Percentiles rank a stretch among this genome's conserved stretches.
Conservation (phyloP, 192 early-diverging fungal species). For the Phlyctochytrium planicorne region DNA sequence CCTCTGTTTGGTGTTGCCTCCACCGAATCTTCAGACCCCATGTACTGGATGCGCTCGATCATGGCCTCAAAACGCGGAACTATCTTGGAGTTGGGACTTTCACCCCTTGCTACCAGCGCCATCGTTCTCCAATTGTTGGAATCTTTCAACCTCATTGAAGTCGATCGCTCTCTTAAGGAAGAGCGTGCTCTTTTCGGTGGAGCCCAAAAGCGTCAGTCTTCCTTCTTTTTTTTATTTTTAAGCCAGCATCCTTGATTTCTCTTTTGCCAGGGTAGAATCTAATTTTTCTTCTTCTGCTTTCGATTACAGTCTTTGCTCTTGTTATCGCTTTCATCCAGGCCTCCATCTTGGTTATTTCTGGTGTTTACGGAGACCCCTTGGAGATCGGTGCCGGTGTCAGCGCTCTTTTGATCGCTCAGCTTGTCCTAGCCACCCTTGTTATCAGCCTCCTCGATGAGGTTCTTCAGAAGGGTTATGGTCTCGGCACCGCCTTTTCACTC, state of each 20-base stretch:
- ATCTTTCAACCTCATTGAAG: constrained; percentile 85
- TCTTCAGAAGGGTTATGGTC: constrained; percentile 93
- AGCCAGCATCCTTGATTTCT: background rate
- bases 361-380: constrained; percentile 83
- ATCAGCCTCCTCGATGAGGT: constrained; percentile 89
- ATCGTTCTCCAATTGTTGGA: constrained; percentile 95
- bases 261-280: constrained; percentile 20
- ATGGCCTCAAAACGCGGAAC: constrained; percentile 92
- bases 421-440: constrained; percentile 83
- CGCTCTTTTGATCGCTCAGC: constrained; percentile 72
- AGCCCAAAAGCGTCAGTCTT: constrained; percentile 67
- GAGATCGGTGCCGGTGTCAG: constrained; percentile 65
- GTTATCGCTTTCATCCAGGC: constrained; percentile 74
- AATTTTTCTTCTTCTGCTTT: too few species aligned
- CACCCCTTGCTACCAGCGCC: constrained; percentile 90
- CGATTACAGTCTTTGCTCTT: background rate
- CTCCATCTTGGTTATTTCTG: constrained; percentile 87
- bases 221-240: background rate
- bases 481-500: constrained; percentile 89
- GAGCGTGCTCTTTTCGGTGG: constrained; percentile 89
- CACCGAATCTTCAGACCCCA: constrained; percentile 87
- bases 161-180: constrained; percentile 87
- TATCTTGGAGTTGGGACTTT: constrained; percentile 93
- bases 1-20: constrained; percentile 94
- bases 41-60: constrained; percentile 94